phyloP scores from a whole-genome alignment of 495 filamentous ascomycete species.

The Immersiella caudata region DNA sequence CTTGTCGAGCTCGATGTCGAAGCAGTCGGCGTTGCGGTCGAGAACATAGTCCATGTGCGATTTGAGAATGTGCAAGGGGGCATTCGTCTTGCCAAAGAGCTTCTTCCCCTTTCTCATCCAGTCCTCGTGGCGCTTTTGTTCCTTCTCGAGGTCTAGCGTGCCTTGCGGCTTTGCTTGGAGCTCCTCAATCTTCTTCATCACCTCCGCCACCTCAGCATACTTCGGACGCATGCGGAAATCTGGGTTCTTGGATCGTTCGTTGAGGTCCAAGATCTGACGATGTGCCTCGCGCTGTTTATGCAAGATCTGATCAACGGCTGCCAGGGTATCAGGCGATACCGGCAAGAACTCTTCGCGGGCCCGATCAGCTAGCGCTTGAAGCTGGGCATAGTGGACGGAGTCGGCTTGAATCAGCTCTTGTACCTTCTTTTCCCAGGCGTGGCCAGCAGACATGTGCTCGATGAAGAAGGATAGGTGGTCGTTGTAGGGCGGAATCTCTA shows the following conservation, averaged over 20 bases:
- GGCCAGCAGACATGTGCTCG: slow-evolving; percentile 72
- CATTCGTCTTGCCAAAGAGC: slow-evolving; percentile 97
- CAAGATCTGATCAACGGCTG: slow-evolving; percentile 85
- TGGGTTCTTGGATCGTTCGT: slow-evolving; percentile 70
- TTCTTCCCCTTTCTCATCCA: slow-evolving; percentile 99
- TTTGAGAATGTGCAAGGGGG: slow-evolving; percentile 90
- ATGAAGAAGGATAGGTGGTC: slow-evolving; percentile 74
- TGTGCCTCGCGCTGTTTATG: slow-evolving; percentile 96
- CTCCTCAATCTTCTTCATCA: slow-evolving; percentile 82
- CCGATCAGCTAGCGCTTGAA: slow-evolving; percentile 84
- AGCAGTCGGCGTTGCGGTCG: slow-evolving; percentile 85
- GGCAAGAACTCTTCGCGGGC: slow-evolving; percentile 74
- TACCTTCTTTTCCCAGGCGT: slow-evolving; percentile 91
- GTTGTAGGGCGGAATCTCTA: slow-evolving; percentile 76
- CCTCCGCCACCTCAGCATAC: slow-evolving; percentile 87
- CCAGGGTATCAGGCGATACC: slow-evolving; percentile 77
- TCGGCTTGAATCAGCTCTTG: slow-evolving; percentile 92
- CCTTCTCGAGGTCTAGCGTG: slow-evolving; percentile 89
- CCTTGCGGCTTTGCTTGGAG: slow-evolving; percentile 90
- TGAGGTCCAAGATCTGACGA: slow-evolving; percentile 78
- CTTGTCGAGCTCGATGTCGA: slow-evolving; percentile 81
- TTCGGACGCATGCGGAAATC: slow-evolving; percentile 80
- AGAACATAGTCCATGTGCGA: slow-evolving; percentile 93
- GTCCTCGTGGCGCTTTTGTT: slow-evolving; percentile 95
- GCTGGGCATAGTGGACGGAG: slow-evolving; percentile 85